Conservation (phyloP, 2,329 filamentous ascomycete genomes). For the Penicillium sp. region DNA sequence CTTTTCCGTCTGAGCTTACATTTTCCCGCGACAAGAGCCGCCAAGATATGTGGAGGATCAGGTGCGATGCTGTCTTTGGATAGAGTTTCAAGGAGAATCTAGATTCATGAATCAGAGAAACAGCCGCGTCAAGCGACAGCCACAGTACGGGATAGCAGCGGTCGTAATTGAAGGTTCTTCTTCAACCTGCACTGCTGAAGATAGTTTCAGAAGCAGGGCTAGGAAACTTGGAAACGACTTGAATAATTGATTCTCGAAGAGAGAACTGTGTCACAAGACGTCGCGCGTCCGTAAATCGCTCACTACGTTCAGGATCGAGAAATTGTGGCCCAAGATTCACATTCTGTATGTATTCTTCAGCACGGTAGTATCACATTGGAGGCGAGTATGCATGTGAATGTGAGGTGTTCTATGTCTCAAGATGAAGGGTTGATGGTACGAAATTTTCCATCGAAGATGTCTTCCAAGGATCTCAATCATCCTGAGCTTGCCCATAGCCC, state of each 20-base stretch:
- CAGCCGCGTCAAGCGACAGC: conserved; percentile 24
- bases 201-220: conserved; percentile 29
- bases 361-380: not conserved
- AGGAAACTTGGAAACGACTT: conserved; percentile 21
- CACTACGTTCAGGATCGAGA: not conserved
- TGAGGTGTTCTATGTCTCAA: not conserved
- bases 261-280: conserved; percentile 32
- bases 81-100: conserved; percentile 31
- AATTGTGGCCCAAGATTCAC: not conserved
- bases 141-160: conserved; percentile 14
- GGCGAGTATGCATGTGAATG: not conserved
- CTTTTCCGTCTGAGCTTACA: conserved; percentile 31
- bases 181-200: not conserved
- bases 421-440: not conserved
- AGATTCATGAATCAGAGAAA: conserved; percentile 29
- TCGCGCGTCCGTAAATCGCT: conserved; percentile 22
- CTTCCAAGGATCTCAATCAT: not conserved
- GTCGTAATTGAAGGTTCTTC: not conserved
- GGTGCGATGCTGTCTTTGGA: conserved; percentile 25
- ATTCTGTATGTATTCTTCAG: not conserved
- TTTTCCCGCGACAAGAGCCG: conserved; percentile 33
- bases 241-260: conserved; percentile 32
- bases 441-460: not conserved
- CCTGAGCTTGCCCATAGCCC: not conserved
- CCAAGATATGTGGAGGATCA: conserved; percentile 33